Base-by-base conservation (phyloP, 345 rosid species). In the Eucalyptus guilfoylei region DNA sequence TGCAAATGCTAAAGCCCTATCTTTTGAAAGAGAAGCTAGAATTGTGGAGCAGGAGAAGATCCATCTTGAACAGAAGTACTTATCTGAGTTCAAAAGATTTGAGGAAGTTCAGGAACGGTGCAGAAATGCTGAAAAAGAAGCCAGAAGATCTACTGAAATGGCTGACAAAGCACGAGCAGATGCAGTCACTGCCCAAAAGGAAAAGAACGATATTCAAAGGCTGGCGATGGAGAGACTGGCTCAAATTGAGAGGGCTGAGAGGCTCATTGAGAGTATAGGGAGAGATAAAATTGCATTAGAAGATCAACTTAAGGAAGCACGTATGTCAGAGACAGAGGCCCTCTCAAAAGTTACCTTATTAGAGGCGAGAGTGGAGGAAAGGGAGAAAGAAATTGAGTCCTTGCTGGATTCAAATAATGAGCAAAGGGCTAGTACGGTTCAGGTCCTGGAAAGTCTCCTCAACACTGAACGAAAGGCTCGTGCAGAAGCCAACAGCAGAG, bases 191-290 rank as follows among this genome's bases (percentile, higher is more conserved):
- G 97, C 99, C 80, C 97, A 96, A 86, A 97, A 92, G 92, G 99
- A 96, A 89, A 98, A 95, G 92, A 94, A 89, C 14, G 96, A 96
- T 90, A 92, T 95, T 87, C 99, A 97, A 91, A 97, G 89, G 91
- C 80, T 95, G 91, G 98, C 99, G 45, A 97, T 97, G 97, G 99
- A 98, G 93, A 96, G 98, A 91, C 91, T 94, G 91, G 95, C 99
- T 49, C 96, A 93, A 88, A 94, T 97, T 69, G 99, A 98, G 94
- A 95, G 99, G 92, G 91, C 93, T 16, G 95, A 96, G 91, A 94
- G 99, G 92, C 97, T 92, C 60, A 89, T 95, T 28, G 99, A 97
- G 89, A 95, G 90, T 90, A 90, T 98, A 91, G 96, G 95, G 91
- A 95, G 99, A 89, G 95, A 94, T 90, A 97, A 92, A 92, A 90